phyloP scores from a whole-genome alignment of 225 moss, liverwort and hornwort genomes.

The Polytrichum commune region DNA sequence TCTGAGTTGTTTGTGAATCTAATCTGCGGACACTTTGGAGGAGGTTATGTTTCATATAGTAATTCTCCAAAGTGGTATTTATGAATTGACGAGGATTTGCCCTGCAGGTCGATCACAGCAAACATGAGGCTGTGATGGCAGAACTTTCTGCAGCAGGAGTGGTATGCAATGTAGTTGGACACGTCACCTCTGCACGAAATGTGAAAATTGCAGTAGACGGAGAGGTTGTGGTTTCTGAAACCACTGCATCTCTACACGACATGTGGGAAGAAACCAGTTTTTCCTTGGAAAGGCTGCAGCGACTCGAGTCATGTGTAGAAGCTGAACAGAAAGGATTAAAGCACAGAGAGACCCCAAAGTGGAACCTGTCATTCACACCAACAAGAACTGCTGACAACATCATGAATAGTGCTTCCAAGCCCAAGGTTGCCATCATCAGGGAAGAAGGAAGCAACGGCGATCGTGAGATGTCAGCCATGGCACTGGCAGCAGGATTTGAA shows the following conservation, averaged over 20 bases:
- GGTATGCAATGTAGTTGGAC: conserved; percentile 55
- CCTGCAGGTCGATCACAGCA: conserved; percentile 59
- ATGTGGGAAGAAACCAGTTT: conserved; percentile 98
- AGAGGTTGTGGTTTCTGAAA: conserved; percentile 47
- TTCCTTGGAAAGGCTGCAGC: conserved; percentile 70
- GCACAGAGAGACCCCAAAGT: conserved; percentile 56
- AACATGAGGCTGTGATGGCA: conserved; percentile 47
- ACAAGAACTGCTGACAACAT: conserved; percentile 55
- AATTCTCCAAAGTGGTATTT: neutral
- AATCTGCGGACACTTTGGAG: neutral
- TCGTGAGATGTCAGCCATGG: conserved; percentile 97
- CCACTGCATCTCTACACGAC: conserved; percentile 72
- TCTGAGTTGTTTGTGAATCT: neutral
- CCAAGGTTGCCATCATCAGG: conserved; percentile 87
- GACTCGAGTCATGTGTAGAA: conserved; percentile 83
- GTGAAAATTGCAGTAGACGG: conserved; percentile 69
- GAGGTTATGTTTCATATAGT: neutral
- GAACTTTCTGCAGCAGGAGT: conserved; percentile 70
- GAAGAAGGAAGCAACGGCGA: conserved; percentile 99
- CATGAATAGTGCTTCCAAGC: conserved; percentile 54
- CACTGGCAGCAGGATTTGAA: conserved; percentile 86
- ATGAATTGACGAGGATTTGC: neutral
- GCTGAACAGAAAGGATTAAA: conserved; percentile 86
- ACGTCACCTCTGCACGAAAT: conserved; percentile 54
- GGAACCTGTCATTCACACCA: conserved; percentile 82